Percentiles rank a stretch among this genome's conserved stretches.
phyloP scores from a whole-genome alignment of 345 rosid genomes.

The Raphanus sativus region DNA sequence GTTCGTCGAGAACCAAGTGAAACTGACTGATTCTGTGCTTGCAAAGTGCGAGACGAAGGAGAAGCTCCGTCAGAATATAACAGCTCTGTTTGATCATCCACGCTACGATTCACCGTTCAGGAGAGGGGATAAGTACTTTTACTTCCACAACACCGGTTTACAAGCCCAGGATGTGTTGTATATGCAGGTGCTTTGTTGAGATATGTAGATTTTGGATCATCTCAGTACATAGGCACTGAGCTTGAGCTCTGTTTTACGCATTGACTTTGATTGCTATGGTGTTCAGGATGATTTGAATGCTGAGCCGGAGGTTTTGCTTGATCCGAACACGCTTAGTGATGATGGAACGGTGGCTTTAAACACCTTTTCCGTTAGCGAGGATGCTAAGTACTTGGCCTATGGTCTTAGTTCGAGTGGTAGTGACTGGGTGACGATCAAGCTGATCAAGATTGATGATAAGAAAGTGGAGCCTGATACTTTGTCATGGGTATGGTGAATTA shows the following conservation, averaged over 20 bases:
- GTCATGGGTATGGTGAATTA: conserved; percentile 65
- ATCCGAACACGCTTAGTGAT: conserved; percentile 78
- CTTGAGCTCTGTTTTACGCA: conserved; percentile 11
- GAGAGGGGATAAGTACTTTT: conserved; percentile 73
- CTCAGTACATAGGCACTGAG: background rate
- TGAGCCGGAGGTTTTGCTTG: conserved; percentile 73
- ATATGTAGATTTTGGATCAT: background rate
- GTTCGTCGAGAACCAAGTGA: conserved; percentile 72
- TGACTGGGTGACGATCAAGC: conserved; percentile 85
- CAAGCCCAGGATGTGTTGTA: conserved; percentile 78
- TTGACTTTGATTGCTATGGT: conserved; percentile 4
- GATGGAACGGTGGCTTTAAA: conserved; percentile 83
- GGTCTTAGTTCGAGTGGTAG: conserved; percentile 93
- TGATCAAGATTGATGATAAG: conserved; percentile 65
- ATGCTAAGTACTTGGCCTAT: conserved; percentile 75
- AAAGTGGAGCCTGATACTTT: conserved; percentile 71
- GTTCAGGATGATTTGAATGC: conserved; percentile 71
- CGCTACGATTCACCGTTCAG: conserved; percentile 67
- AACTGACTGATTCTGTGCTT: conserved; percentile 65
- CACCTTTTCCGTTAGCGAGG: conserved; percentile 67
- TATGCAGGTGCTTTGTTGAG: conserved; percentile 52
- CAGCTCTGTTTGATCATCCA: conserved; percentile 72
- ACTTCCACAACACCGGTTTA: conserved; percentile 83
- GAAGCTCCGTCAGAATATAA: conserved; percentile 61
- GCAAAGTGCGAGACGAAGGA: conserved; percentile 59